These are phyloP conservation scores for Flaveria floridana DNA, from an alignment of 140 eudicot species.

Conservation along the genomic window DNA sequence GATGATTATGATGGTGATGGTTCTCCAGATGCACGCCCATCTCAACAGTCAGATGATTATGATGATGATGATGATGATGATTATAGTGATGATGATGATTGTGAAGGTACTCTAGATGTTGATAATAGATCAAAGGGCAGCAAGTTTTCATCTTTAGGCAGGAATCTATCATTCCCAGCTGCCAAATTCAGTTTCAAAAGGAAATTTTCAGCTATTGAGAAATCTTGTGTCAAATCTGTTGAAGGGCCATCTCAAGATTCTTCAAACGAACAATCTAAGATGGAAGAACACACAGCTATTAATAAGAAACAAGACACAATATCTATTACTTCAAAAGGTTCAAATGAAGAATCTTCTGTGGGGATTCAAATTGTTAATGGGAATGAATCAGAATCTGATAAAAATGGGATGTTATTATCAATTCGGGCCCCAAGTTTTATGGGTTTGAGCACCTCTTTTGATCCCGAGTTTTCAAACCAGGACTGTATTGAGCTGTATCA, in stretches of 20 bases:
- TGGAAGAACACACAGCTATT: conserved; percentile 16
- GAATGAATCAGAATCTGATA: conserved; percentile 31
- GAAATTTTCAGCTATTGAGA: conserved; percentile 33
- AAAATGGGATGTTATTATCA: conserved; percentile 28
- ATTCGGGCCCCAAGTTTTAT: conserved; percentile 28
- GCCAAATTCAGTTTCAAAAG: conserved; percentile 30
- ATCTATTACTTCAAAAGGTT: conserved; percentile 33
- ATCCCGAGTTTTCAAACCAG: conserved; percentile 35
- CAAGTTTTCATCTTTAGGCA: conserved; percentile 38
- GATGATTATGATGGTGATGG: background rate
- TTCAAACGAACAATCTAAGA: conserved; percentile 23
- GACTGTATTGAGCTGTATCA: conserved; percentile 31
- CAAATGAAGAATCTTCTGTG: conserved; percentile 35
- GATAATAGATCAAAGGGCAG: conserved; percentile 32
- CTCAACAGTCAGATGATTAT: background rate
- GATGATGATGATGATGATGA: background rate
- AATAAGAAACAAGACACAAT: conserved; percentile 17
- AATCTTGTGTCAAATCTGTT: conserved; percentile 23
- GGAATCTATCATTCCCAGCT: conserved; percentile 33
- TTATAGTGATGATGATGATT: background rate
- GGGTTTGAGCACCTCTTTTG: conserved; percentile 40
- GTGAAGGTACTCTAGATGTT: conserved; percentile 10
- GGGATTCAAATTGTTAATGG: conserved; percentile 23
- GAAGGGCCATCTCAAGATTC: conserved; percentile 24
- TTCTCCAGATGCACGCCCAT: background rate